Base-by-base conservation (phyloP, 345 rosid species). In the Draba incana region DNA sequence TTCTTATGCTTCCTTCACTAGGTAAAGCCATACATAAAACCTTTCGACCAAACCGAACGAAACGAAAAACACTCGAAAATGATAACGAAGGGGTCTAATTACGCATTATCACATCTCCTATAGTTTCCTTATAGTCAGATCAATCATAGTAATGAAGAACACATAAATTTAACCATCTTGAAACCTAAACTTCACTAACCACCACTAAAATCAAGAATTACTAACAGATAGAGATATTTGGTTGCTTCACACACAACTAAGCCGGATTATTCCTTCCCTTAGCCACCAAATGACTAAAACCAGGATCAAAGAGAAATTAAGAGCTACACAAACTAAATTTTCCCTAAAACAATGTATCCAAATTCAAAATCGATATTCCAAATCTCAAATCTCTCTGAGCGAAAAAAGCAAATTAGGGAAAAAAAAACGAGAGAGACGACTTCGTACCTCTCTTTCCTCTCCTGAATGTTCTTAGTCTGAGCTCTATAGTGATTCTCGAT, bases 401-500 rank as follows among this genome's bases (percentile, higher is more conserved):
- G 41, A 64, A 41, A 51, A 51, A 28, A 66, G 6, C 35, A 3
- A 57, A 30, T 52, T 33, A 5, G 25, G 59, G 8, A 39, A 51
- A 57, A 43, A 39, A 51, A 57, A 43, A 31, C 3, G 0, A 65
- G 9, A 16, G 46, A 51, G 3, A 2, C 0, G 30, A 56, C 31
- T 49, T 24, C 4, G 12, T 58, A 92, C 98, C 98, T 88, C 79
- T 92, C 96, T 75, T 88, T 90, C 49, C 98, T 85, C 65, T 92
- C 96, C 64, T 83, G 88, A 78, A 92, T 85, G 78, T 83, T 90
- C 84, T 92, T 92, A 81, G 39, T 86, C 75, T 92, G 98, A 78
- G 87, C 92, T 84, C 90, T 78, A 59, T 92, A 92, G 78, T 92
- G 98, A 80, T 92, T 92, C 85, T 92, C 98, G 56, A 92, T 92